phyloP scores from a whole-genome alignment of 768 basidiomycete species.

The Rubroboletus satanas region DNA sequence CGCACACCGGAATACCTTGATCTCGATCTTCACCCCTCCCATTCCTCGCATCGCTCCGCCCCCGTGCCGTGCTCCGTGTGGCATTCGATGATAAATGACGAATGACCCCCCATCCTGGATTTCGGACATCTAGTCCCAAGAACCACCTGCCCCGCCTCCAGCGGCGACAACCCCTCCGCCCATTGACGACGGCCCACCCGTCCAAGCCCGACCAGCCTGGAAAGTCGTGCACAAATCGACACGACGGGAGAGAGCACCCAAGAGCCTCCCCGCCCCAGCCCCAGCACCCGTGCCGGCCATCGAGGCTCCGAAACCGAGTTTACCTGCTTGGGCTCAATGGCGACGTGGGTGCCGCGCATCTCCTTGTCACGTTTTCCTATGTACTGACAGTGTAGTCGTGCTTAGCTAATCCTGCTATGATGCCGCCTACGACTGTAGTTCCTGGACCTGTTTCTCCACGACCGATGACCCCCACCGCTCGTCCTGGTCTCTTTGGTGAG shows the following conservation, averaged over 20 bases:
- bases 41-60: background rate
- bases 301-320: constrained; percentile 45
- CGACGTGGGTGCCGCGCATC: constrained; percentile 45
- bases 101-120: background rate
- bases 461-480: constrained; percentile 46
- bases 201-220: constrained; percentile 68
- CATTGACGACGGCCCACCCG: constrained; percentile 42
- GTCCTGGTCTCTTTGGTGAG: constrained; percentile 66
- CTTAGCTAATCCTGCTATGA: constrained; percentile 61
- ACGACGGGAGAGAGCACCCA: constrained; percentile 46
- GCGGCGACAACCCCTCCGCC: constrained; percentile 43
- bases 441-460: constrained; percentile 31
- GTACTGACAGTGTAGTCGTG: background rate
- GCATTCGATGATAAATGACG: background rate
- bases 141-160: constrained; percentile 36
- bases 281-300: constrained; percentile 37
- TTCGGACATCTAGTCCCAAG: constrained; percentile 26
- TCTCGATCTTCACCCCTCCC: background rate
- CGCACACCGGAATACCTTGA: background rate
- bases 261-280: constrained; percentile 36
- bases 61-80: no score
- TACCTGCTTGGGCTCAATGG: constrained; percentile 86
- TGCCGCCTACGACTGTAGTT: constrained; percentile 47
- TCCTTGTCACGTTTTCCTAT: background rate
- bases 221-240: constrained; percentile 65